These are phyloP conservation scores for Fonsecaea pugnacius DNA, from an alignment of 2,329 filamentous ascomycete genomes.

Conservation along the genomic window DNA sequence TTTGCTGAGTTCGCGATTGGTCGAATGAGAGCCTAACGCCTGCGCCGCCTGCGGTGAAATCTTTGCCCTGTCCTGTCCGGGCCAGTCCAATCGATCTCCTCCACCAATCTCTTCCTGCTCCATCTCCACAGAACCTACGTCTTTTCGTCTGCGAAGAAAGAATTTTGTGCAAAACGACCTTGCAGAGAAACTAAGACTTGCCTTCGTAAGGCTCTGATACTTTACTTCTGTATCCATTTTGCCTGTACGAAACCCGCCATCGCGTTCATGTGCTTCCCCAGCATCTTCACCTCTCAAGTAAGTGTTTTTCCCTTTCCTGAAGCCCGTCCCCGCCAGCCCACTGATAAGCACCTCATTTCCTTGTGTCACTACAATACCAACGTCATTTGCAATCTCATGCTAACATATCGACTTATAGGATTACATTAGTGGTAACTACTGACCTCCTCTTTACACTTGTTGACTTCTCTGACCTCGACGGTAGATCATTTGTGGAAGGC, in stretches of 20 bases:
- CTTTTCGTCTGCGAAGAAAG: conserved; percentile 20
- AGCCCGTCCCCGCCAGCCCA: conserved; percentile 27
- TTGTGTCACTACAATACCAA: conserved; percentile 27
- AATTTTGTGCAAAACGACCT: conserved; percentile 27
- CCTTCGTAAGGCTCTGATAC: conserved; percentile 20
- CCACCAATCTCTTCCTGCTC: conserved; percentile 26
- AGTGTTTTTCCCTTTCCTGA: conserved; percentile 38
- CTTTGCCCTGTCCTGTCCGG: conserved; percentile 1
- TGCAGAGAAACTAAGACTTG: conserved; percentile 20
- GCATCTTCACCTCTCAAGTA: conserved; percentile 87
- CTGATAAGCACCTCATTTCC: conserved; percentile 31
- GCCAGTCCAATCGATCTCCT: conserved; percentile 10
- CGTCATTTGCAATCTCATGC: conserved; percentile 36
- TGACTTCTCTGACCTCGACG: conserved; percentile 33
- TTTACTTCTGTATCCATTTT: conserved; percentile 22
- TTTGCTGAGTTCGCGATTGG: conserved; percentile 12
- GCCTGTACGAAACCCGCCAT: conserved; percentile 25
- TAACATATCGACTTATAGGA: conserved; percentile 53
- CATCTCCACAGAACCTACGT: conserved; percentile 24
- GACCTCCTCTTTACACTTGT: conserved; percentile 28
- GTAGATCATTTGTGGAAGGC: conserved; percentile 71
- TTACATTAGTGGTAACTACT: conserved; percentile 65
- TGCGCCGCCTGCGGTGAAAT: conserved; percentile 14
- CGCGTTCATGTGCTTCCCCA: conserved; percentile 70
- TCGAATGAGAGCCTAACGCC: conserved; percentile 1